Evolutionary conservation across 345 rosid species (phyloP).

Genomic region (Rhodamnia argentea): DNA sequence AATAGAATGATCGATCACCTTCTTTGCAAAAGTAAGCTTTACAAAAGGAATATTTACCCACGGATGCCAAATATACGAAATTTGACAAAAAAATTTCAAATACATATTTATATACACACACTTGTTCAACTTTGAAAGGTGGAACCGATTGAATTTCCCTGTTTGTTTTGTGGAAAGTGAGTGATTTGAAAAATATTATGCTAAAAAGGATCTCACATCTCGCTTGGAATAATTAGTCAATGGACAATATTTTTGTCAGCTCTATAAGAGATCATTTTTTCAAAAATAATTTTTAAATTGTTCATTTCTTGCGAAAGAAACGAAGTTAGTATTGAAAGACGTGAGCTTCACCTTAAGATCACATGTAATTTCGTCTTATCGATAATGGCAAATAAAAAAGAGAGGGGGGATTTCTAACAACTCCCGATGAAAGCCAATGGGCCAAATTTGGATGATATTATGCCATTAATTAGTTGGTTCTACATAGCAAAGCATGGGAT

Average conservation of each 20-base stretch:
- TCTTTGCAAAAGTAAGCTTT: background rate
- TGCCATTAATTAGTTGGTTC: background rate
- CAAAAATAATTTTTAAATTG: too few species aligned
- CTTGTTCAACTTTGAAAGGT: background rate
- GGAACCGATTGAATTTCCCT: background rate
- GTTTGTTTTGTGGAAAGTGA: too few species aligned
- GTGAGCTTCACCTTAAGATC: background rate
- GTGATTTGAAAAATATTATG: too few species aligned
- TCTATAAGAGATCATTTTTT: too few species aligned
- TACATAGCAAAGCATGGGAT: background rate
- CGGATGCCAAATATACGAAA: background rate
- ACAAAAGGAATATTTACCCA: background rate
- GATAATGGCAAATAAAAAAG: background rate
- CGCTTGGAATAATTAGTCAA: too few species aligned
- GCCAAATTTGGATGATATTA: background rate
- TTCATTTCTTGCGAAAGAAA: too few species aligned
- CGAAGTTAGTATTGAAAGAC: background rate
- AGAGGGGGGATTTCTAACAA: background rate
- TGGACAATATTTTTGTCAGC: too few species aligned
- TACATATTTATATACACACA: background rate
- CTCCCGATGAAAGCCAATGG: background rate
- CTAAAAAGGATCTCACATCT: too few species aligned
- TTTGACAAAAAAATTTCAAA: background rate
- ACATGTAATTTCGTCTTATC: background rate
- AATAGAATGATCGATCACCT: background rate